Conservation (phyloP, 1,139 yeast species). For the Suhomyces wounanorum region DNA sequence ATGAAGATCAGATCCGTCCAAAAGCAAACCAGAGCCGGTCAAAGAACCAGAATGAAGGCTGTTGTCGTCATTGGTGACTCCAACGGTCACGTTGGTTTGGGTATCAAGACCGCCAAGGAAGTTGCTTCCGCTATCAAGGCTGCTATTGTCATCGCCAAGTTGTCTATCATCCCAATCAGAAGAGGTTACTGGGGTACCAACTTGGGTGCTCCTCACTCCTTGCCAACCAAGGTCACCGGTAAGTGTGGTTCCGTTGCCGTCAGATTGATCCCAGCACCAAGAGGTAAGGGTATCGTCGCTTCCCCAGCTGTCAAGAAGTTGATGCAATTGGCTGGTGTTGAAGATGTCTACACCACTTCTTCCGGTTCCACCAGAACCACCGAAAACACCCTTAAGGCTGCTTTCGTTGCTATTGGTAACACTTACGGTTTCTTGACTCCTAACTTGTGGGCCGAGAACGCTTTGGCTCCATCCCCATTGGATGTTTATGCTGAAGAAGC, state of each 20-base stretch:
- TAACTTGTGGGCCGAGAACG: conserved; percentile 92
- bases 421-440: conserved; percentile 99
- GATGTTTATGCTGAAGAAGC: conserved; percentile 91
- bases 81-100: conserved; percentile 99
- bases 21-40: conserved; percentile 99
- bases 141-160: conserved; percentile 98
- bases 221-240: conserved; percentile 97
- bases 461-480: conserved; percentile 88
- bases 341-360: conserved; percentile 98
- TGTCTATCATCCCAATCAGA: conserved; percentile 98
- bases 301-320: conserved; percentile 99
- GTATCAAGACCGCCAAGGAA: conserved; percentile 99
- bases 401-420: conserved; percentile 99
- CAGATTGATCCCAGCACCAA: conserved; percentile 99
- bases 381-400: conserved; percentile 99
- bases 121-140: conserved; percentile 99
- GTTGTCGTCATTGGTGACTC: conserved; percentile 99
- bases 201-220: conserved; percentile 99
- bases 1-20: conserved; percentile 99
- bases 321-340: conserved; percentile 99
- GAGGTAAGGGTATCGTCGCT: conserved; percentile 99
- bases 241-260: conserved; percentile 99
- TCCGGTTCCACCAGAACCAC: conserved; percentile 99
- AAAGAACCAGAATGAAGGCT: conserved; percentile 99
- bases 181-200: conserved; percentile 99